phyloP scores from a whole-genome alignment of 805 yeast genomes.

The Yamadazyma philogaea region DNA sequence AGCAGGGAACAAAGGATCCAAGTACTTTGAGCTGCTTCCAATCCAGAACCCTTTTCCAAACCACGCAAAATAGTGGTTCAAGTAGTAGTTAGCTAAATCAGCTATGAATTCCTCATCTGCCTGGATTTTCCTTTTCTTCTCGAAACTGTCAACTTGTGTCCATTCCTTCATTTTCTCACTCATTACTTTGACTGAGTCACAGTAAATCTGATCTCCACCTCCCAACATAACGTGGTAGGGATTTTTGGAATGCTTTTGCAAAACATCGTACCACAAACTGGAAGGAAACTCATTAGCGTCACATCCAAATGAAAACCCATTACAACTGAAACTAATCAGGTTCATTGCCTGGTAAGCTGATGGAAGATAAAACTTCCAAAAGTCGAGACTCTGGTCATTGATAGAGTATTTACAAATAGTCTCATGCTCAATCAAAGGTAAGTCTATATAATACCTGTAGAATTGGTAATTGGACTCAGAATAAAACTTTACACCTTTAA shows the following conservation, averaged over 20 bases:
- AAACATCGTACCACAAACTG: slow-evolving; percentile 82
- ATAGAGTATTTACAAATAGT: slow-evolving; percentile 64
- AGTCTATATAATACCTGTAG: slow-evolving; percentile 60
- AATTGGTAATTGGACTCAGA: slow-evolving; percentile 49
- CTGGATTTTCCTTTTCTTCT: slow-evolving; percentile 36
- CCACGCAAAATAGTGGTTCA: slow-evolving; percentile 78
- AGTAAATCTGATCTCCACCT: slow-evolving; percentile 95
- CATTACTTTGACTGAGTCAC: slow-evolving; percentile 70
- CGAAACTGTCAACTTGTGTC: slow-evolving; percentile 53
- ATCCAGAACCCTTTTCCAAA: slow-evolving; percentile 87
- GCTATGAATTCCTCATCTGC: slow-evolving; percentile 46
- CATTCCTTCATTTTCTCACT: slow-evolving; percentile 58
- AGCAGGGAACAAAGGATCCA: slow-evolving; percentile 65
- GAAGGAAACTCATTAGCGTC: slow-evolving; percentile 67
- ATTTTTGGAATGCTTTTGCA: slow-evolving; percentile 56
- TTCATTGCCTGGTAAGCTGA: slow-evolving; percentile 66
- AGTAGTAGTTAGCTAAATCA: slow-evolving; percentile 64
- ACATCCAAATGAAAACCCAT: slow-evolving; percentile 79
- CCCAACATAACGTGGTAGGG: slow-evolving; percentile 93
- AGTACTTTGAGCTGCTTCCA: slow-evolving; percentile 63
- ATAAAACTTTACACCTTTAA: slow-evolving; percentile 45
- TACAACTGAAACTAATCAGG: slow-evolving; percentile 80
- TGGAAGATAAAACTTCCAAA: slow-evolving; percentile 70
- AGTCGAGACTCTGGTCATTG: slow-evolving; percentile 36
- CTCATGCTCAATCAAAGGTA: slow-evolving; percentile 48